Conservation (phyloP, 148 eudicot genomes). For the Rhododendron kiyosumense region DNA sequence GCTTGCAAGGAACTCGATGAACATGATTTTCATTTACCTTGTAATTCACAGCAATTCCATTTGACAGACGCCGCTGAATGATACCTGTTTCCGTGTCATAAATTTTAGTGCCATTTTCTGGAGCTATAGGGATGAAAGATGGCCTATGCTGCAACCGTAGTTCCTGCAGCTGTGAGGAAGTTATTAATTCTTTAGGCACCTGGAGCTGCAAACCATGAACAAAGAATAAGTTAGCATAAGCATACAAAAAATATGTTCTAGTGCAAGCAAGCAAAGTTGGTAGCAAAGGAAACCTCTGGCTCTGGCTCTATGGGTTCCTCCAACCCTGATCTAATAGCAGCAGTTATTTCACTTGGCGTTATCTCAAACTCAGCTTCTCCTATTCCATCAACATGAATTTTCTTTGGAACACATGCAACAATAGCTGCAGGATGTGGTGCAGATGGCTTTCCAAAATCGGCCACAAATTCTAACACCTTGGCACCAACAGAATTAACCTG, state of each 20-base stretch:
- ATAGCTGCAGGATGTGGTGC: conserved; percentile 97
- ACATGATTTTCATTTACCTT: conserved; percentile 42
- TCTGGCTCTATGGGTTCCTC: conserved; percentile 91
- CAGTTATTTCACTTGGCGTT: conserved; percentile 74
- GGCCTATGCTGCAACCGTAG: conserved; percentile 53
- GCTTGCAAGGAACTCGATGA: neutral
- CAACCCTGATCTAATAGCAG: conserved; percentile 80
- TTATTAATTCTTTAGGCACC: conserved; percentile 87
- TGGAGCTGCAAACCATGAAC: conserved; percentile 61
- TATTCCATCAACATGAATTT: conserved; percentile 64
- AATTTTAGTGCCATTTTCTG: conserved; percentile 40
- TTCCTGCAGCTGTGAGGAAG: conserved; percentile 53
- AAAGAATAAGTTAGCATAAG: conserved; percentile 5
- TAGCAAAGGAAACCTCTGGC: conserved; percentile 63
- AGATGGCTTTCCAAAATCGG: conserved; percentile 83
- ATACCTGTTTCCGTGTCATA: conserved; percentile 86
- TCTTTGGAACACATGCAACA: conserved; percentile 94
- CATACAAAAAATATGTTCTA: neutral
- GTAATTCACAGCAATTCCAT: conserved; percentile 93
- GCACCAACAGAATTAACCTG: conserved; percentile 90
- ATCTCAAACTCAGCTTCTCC: conserved; percentile 81
- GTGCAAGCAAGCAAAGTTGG: conserved; percentile 13
- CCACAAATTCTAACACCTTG: conserved; percentile 78
- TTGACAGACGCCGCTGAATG: conserved; percentile 78
- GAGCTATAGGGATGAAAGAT: conserved; percentile 45